These are phyloP conservation scores for Suillus occidentalis DNA, from an alignment of 768 basidiomycete species.

Conservation along the genomic window DNA sequence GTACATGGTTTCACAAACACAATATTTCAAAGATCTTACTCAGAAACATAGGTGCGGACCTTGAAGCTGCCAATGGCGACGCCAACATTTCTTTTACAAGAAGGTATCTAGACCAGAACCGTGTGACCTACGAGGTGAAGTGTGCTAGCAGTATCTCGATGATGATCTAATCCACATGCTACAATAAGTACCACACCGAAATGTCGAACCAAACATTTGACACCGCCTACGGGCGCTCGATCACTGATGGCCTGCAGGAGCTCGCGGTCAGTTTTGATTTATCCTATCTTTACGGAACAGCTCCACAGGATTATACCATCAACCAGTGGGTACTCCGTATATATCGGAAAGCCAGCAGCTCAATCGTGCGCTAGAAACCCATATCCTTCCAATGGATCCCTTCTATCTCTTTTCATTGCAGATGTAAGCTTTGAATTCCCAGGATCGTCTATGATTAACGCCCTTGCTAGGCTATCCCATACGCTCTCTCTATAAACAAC, in stretches of 20 bases:
- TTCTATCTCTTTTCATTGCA: slow-evolving; percentile 57
- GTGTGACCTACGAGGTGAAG: slow-evolving; percentile 70
- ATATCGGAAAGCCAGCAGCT: not conserved
- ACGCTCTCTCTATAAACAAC: slow-evolving; percentile 62
- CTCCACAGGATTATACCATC: slow-evolving; percentile 76
- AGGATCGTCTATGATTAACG: not conserved
- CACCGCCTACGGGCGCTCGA: slow-evolving; percentile 49
- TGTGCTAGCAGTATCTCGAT: not conserved
- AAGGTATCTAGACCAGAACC: slow-evolving; percentile 79
- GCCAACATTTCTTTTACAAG: slow-evolving; percentile 60
- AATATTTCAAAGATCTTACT: not conserved
- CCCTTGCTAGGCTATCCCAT: slow-evolving; percentile 46
- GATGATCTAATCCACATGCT: not conserved
- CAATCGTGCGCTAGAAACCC: slow-evolving; percentile 43
- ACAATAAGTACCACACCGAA: slow-evolving; percentile 62
- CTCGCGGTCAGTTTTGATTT: slow-evolving; percentile 65
- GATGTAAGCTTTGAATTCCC: slow-evolving; percentile 33
- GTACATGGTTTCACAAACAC: slow-evolving; percentile 37
- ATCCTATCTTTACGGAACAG: slow-evolving; percentile 60
- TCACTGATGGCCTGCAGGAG: slow-evolving; percentile 54
- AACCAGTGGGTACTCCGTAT: slow-evolving; percentile 43
- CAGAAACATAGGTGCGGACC: slow-evolving; percentile 43
- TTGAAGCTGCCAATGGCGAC: slow-evolving; percentile 38
- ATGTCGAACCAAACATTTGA: slow-evolving; percentile 57
- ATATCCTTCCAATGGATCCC: slow-evolving; percentile 59